These are phyloP conservation scores for Trichoderma sp. DNA, from an alignment of 2,329 filamentous ascomycete species.

Conservation along the genomic window DNA sequence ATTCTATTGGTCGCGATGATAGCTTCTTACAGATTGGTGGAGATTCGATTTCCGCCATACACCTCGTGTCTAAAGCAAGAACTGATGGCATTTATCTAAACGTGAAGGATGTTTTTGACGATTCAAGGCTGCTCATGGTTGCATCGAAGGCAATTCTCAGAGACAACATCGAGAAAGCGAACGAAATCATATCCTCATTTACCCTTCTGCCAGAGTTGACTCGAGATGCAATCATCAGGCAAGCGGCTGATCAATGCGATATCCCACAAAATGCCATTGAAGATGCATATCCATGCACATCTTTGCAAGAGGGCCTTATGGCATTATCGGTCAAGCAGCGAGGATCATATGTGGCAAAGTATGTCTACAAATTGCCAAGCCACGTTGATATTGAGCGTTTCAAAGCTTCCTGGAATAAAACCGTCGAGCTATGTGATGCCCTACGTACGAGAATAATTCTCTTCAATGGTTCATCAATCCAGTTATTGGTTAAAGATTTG, in stretches of 20 bases:
- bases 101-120: conserved; percentile 21
- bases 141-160: not conserved
- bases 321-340: conserved; percentile 15
- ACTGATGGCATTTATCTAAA: not conserved
- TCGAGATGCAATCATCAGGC: not conserved
- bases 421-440: not conserved
- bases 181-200: not conserved
- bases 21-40: conserved; percentile 15
- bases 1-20: conserved; percentile 4
- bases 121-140: conserved; percentile 16
- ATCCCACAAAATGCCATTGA: not conserved
- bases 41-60: conserved; percentile 12
- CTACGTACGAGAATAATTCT: conserved; percentile 23
- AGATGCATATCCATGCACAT: conserved; percentile 21
- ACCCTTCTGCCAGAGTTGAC: not conserved
- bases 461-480: not conserved
- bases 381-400: conserved; percentile 10
- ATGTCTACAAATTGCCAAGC: not conserved
- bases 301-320: conserved; percentile 23
- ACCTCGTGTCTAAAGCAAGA: not conserved
- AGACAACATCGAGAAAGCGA: too few relatives aligned
- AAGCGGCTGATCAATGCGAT: not conserved
- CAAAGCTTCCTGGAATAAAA: conserved; percentile 20
- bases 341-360: conserved; percentile 17
- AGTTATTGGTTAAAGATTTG: not conserved